A percentile compares a stretch with the other conserved stretches of the same genome.
Evolutionary conservation across 495 filamentous ascomycete genomes (phyloP).

Genomic region (Diplogelasinospora grovesii): DNA sequence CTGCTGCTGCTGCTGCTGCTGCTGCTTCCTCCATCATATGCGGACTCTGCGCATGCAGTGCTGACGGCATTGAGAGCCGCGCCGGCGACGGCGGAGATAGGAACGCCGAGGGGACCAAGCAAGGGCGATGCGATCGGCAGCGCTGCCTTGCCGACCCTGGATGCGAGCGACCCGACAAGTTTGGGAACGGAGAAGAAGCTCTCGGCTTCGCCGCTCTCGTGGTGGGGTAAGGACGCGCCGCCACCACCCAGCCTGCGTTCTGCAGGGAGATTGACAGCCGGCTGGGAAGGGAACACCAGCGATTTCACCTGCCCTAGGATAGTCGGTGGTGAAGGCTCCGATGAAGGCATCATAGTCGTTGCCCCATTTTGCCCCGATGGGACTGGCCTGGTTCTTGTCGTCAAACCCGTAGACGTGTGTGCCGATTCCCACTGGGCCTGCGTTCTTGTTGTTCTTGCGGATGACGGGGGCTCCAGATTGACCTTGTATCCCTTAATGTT

Average conservation of each 20-base stretch:
- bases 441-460: constrained; percentile 12
- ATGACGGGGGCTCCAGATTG: constrained; percentile 33
- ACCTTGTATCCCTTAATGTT: constrained; percentile 9
- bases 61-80: constrained; percentile 18
- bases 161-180: constrained; percentile 7
- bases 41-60: constrained; percentile 14
- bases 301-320: too few species aligned
- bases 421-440: constrained; percentile 18
- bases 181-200: constrained; percentile 24
- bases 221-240: too few species aligned
- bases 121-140: constrained; percentile 12
- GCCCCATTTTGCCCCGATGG: constrained; percentile 22
- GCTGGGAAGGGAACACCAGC: too few species aligned
- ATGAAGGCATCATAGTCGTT: constrained; percentile 25
- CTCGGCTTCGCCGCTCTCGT: constrained; percentile 5
- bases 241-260: too few species aligned
- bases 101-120: constrained; percentile 22
- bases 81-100: constrained; percentile 14
- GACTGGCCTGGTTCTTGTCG: constrained; percentile 24
- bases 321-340: constrained; percentile 7
- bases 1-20: too few species aligned
- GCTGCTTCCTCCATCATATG: constrained; percentile 1
- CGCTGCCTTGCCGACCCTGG: neutral
- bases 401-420: constrained; percentile 29
- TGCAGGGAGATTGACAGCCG: too few species aligned